Base-by-base conservation (phyloP, 2,329 filamentous ascomycete genomes). In the Thelonectria blattea region DNA sequence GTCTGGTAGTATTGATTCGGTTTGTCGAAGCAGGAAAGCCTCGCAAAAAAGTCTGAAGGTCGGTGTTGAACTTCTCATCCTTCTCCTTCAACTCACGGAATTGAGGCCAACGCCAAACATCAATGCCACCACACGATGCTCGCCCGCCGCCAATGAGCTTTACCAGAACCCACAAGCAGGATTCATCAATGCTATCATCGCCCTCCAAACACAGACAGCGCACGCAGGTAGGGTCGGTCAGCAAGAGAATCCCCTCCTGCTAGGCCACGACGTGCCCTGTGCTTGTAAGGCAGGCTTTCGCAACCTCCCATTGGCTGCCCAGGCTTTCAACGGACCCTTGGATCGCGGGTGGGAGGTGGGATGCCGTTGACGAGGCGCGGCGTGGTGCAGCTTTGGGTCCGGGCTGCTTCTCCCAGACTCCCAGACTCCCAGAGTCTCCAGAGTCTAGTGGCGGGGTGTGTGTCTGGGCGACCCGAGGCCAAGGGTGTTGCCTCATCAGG, bases 261-360 rank as follows among this genome's bases (percentile, higher is more conserved):
- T 17, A 50, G 54, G 54, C 54, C 54, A 20, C 54, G 30, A 42
- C 54, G 34, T 50, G 54, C 46, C 46, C 54, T 42, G 54, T 56
- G 54, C 54, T 10, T 24, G 6, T 37, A 48, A 50, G 39, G 45
- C 46, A 56, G 20, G 54, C 46, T 43, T 32, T 18, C 22, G 9
- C 14, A 12, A 27, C 18, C 18, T 14, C 51, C 50, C 50, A 54
- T 59, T 50, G 56, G 56, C 51, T 50, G 46, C 56, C 50, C 56
- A 18, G 18, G 14, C 30, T 54, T 42, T 45, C 56, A 49, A 24
- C 45, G 17, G 45, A 47, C 45, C 45, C 45, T 47, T 11, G 22
- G 45, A 47, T 47, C 30, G 45, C 34, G 54, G 54, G 54, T 50
- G 30, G 41, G 45, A 30, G 47, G 52, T 34, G 54, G 39, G 54